A percentile compares a stretch with the other conserved stretches of the same genome.
Conservation (phyloP, 768 basidiomycete genomes). For the Mrakia blollopis region DNA sequence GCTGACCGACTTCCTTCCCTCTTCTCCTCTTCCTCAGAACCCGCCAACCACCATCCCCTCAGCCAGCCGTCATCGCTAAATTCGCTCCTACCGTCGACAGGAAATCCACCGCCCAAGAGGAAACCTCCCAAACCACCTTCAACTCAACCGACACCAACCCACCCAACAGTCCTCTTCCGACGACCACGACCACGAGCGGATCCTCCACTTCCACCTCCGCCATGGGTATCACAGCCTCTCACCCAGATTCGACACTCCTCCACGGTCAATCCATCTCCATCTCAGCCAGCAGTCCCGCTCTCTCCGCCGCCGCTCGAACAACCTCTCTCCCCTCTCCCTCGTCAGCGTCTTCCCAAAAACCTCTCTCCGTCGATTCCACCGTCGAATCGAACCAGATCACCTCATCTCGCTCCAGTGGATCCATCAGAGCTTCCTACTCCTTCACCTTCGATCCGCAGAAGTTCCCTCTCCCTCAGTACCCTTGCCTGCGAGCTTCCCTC, state of each 20-base stretch:
- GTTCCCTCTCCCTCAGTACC: slow-evolving; percentile 2
- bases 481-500: background rate
- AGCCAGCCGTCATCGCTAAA: background rate
- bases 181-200: background rate
- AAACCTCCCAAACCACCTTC: background rate
- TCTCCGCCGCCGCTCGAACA: background rate
- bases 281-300: background rate
- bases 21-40: background rate
- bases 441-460: background rate
- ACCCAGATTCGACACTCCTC: background rate
- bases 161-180: background rate
- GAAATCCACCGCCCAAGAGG: background rate
- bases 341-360: no score
- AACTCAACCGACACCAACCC: background rate
- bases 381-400: background rate
- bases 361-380: background rate
- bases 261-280: background rate
- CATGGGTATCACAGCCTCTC: background rate
- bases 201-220: no score
- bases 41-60: background rate
- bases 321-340: background rate
- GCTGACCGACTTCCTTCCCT: background rate
- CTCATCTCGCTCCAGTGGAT: background rate
- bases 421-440: background rate
- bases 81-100: background rate